Base-by-base conservation (phyloP, 768 basidiomycete species). In the Collybia sordida region DNA sequence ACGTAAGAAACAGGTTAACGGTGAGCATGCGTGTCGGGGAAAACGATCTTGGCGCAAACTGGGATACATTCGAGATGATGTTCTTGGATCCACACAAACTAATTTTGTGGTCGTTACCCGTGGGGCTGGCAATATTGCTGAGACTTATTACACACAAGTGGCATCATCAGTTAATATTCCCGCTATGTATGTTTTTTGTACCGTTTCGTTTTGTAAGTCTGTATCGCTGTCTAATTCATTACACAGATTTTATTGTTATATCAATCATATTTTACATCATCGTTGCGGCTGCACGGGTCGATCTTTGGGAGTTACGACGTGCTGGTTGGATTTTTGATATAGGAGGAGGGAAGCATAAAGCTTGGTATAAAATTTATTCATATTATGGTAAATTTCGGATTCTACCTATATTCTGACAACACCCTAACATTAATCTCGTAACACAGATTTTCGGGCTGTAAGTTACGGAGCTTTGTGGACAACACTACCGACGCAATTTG, bases 401-500 rank as follows among this genome's bases (percentile, higher is more conserved):
- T n/a, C 28, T 51, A 34, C 43, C 41, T 24, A 3, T 50, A 27
- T 49, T 11, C 9, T 17, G 15, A 6, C 6, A 34, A 15, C 17
- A n/a, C 9, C 36, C 22, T 5, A 6, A 37, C 11, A 19, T 21
- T 39, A 25, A 39, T 48, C 28, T 39, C 12, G 41, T 37, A 18
- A 27, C 47, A 35, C 59, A 91, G 90, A 94, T 60, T 78, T 82
- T 53, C 60, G 63, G 12, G 73, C 77, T 17, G 81, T 89, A 12
- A 72, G 71, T 17, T 91, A 83, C 70, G 68, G 62, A 3, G 82
- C 87, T 0, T 72, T 99, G 25, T 86, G 87, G 83, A 70, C 79
- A 1, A 95, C 93, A 0, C 70, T 99, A 61, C 95, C 96, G 3
- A 98, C 95, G 1, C 96, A 98, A 62, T 82, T 98, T 51, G 96